phyloP scores from a whole-genome alignment of 768 basidiomycete species.

The Agrocybe chaxingu region DNA sequence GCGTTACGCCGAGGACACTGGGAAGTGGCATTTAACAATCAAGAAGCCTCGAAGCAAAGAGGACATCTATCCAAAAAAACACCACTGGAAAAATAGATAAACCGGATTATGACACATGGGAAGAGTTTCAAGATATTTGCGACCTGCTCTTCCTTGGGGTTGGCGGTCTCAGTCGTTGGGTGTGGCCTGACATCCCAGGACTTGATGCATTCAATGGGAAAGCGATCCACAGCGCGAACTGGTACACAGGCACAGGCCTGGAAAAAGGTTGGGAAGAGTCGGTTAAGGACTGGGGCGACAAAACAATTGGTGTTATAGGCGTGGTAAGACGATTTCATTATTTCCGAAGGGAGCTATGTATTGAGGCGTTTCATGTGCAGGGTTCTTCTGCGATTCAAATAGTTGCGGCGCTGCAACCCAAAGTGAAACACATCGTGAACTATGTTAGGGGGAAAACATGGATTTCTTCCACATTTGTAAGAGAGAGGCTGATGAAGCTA shows the following conservation, averaged over 20 bases:
- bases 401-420: constrained; percentile 53
- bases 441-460: constrained; percentile 62
- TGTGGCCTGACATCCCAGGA: constrained; percentile 66
- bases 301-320: constrained; percentile 56
- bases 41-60: constrained; percentile 23
- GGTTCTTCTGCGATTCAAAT: constrained; percentile 64
- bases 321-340: constrained; percentile 37
- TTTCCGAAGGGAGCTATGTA: neutral
- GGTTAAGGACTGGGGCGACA: constrained; percentile 46
- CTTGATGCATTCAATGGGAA: constrained; percentile 53
- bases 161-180: constrained; percentile 54
- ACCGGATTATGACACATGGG: constrained; percentile 23
- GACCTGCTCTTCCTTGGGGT: constrained; percentile 58
- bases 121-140: constrained; percentile 48
- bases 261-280: constrained; percentile 40
- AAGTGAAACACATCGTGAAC: constrained; percentile 45
- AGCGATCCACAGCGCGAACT: constrained; percentile 62
- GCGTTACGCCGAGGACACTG: constrained; percentile 43
- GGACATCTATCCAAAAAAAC: neutral
- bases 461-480: constrained; percentile 45
- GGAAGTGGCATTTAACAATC: constrained; percentile 57
- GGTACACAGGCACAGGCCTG: constrained; percentile 38
- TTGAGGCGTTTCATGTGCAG: constrained; percentile 22
- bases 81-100: neutral
- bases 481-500: constrained; percentile 36